phyloP scores from a whole-genome alignment of 805 yeast species.

The Lachancea meyersii region DNA sequence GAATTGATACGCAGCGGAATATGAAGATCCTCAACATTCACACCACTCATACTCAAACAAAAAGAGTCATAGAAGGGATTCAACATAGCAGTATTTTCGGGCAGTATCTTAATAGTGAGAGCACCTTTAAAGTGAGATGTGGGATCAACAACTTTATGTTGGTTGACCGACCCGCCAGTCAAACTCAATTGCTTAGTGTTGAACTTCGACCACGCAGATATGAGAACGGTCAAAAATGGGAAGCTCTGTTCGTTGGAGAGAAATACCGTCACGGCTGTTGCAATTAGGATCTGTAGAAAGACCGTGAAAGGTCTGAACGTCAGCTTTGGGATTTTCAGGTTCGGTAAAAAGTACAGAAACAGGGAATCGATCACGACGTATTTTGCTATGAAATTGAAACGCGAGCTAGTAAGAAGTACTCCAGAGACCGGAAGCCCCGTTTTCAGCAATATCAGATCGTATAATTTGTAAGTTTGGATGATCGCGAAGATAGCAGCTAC shows the following conservation, averaged over 20 bases:
- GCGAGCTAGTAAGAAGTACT: slow-evolving; percentile 38
- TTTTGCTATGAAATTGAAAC: slow-evolving; percentile 58
- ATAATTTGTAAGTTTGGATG: slow-evolving; percentile 82
- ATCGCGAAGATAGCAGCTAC: slow-evolving; percentile 59
- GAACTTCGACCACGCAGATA: slow-evolving; percentile 41
- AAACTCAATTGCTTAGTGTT: slow-evolving; percentile 47
- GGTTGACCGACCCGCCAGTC: slow-evolving; percentile 41
- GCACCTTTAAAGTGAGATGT: slow-evolving; percentile 70
- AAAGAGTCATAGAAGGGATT: slow-evolving; percentile 65
- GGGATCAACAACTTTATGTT: slow-evolving; percentile 22
- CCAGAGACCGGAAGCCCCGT: slow-evolving; percentile 35
- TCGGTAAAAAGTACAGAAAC: slow-evolving; percentile 64
- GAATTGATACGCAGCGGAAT: slow-evolving; percentile 80
- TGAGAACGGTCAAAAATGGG: slow-evolving; percentile 37
- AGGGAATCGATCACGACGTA: slow-evolving; percentile 69
- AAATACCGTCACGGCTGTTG: slow-evolving; percentile 48
- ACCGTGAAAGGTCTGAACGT: slow-evolving; percentile 56
- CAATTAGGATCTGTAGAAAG: slow-evolving; percentile 39
- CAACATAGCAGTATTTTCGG: slow-evolving; percentile 81
- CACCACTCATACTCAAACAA: slow-evolving; percentile 47
- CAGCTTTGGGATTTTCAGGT: slow-evolving; percentile 69
- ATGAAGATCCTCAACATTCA: slow-evolving; percentile 22
- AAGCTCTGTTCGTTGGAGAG: slow-evolving; percentile 47
- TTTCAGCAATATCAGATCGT: slow-evolving; percentile 59
- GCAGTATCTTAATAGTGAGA: slow-evolving; percentile 78